Base-by-base conservation (phyloP, 805 yeast genomes). In the Jamesozyma gamospora region DNA sequence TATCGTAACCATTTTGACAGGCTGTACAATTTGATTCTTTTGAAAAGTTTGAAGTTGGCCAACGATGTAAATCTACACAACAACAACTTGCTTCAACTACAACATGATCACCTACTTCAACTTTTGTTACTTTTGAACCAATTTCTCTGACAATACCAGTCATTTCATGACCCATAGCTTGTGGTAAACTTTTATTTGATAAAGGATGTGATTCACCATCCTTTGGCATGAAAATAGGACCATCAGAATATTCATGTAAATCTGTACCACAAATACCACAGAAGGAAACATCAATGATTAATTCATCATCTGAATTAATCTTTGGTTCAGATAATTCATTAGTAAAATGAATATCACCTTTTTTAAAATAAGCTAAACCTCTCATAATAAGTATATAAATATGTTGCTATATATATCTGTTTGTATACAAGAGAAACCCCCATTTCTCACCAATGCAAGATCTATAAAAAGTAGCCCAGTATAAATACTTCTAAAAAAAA, bases 241-340 rank as follows among this genome's bases (percentile, higher is more conserved):
- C 79, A 28, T 70, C 74, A 16, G 60, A 45, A 47, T 65, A 75
- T 51, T 78, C 76, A 47, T 75, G 78, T 30, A 75, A 57, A 50
- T 75, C 81, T 1, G 77, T 64, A 15, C 82, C 82, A 49, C 82
- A 77, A 31, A 76, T 73, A 3, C 82, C 81, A 50, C 79, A 74
- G 52, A 61, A 72, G 8, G 63, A 51, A 15, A 70, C 67, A 14
- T 65, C 66, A 27, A 71, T 49, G 12, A 69, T 52, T 9, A 70
- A 62, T 36, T 70, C 72, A 24, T 62, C 60, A 9, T 58, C 58
- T 28, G 55, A 47, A 4, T 46, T 39, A 34, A 69, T 56, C 30
- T 47, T 32, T 1, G 73, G 74, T 28, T 56, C 66, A 4, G 49
- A 44, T n/a, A 61, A 38, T 18, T 55, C 53, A 0, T 58, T 50